Base-by-base conservation (phyloP, 1,284 basidiomycete species). In the Tausonia pullulans region DNA sequence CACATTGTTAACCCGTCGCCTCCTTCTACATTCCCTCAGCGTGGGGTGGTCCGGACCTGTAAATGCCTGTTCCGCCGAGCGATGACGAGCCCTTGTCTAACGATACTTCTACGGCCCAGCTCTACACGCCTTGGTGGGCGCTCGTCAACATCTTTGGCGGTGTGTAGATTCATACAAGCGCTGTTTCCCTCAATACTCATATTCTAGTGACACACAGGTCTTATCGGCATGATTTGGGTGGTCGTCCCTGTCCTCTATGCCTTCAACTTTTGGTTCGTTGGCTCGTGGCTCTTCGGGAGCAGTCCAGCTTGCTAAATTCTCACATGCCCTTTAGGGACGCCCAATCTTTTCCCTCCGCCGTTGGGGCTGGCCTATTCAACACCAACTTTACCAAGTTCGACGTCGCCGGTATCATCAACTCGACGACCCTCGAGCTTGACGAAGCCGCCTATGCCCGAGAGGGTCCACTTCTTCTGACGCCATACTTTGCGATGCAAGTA, bases 81-180 rank as follows among this genome's bases (percentile, higher is more conserved):
- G 27, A 27, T 27, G 27, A 27, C 2, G 27, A 27, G 27, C 27
- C 27, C 27, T 27, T 27, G 27, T 27, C 27, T 27, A 27, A 27
- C 27, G 27, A 27, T 27, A 2, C 27, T 27, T 27, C 27, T 27
- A 27, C 27, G 27, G 27, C 27, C 27, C 55, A 40, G 8, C 71
- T 81, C 46, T 81, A 76, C 69, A 79, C 78, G 51, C 79, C 80
- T 2, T 79, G 76, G 72, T 79, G 78, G 77, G 79, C 79, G 0
- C 72, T 79, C 27, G 66, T 72, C 46, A 74, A 74, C 66, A 74
- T 71, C 61, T 75, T 72, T 61, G 70, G 65, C 4, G 74, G 74
- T 27, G 27, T 27, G 27, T 27, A 27, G 27, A 27, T 27, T 1
- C 27, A 27, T 27, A 27, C 27, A 27, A 27, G 27, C 27, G 27